Evolutionary conservation across 192 early-diverging fungal genomes (phyloP), one percentile per base, ranked within the genome.

Genomic region (Polychytrium aggregatum): DNA sequence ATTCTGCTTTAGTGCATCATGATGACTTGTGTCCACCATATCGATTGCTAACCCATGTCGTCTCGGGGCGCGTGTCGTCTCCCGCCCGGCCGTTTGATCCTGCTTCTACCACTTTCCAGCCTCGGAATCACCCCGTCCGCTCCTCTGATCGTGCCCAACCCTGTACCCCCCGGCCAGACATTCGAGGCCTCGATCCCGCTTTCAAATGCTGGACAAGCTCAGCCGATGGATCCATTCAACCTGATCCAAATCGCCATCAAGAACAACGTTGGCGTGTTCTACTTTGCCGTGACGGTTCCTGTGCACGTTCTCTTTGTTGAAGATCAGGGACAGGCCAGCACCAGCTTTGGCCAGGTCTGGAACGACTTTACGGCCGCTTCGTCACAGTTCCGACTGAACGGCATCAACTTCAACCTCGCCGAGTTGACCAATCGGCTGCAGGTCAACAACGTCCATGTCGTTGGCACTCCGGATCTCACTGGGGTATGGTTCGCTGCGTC

Each of bases 181-280:
- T 31, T 24, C 22, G 44, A 66, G 31, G 53, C 40, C 17, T 44
- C 18, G 26, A 52, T 63, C 16, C 60, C 38, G 33, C 59, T 55
- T 13, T 46, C 14, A 37, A 61, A 29, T 21, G 30, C 34, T n/a
- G 57, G 66, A 11, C 26, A 22, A 21, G 42, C 29, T 28, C 66
- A 72, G 44, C 40, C 21, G 18, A 67, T 64, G 55, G 48, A 72
- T 16, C 68, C 72, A 18, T 28, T 43, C 8, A 76, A 62, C 41
- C 46, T 68, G 42, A 20, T 78, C 24, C 76, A 78, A 48, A 56
- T 78, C 31, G 76, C 76, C 3, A 22, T 78, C 22, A 78, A 78
- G 49, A 73, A 69, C 51, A 71, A 61, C 34, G 27, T 37, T 9
- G 76, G 74, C 7, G 58, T 78, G 3, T 60, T 61, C 33, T 78